Conservation (phyloP, 352 stramenopile species). For the Globisporangium emineosum region DNA sequence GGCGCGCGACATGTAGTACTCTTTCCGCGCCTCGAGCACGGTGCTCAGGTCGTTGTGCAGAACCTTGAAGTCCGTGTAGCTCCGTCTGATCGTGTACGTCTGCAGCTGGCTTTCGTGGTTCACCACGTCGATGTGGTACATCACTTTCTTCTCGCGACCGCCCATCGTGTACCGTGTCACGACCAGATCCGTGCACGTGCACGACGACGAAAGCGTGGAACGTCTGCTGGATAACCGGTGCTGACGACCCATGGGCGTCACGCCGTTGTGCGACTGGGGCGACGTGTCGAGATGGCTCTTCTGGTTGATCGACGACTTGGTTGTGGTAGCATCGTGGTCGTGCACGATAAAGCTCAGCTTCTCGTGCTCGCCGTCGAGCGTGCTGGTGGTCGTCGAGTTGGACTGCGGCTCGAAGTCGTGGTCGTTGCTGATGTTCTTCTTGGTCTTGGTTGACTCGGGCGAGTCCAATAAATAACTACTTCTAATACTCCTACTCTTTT, state of each 20-base stretch:
- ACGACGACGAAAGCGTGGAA: constrained; percentile 39
- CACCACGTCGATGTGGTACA: constrained; percentile 88
- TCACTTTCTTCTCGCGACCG: constrained; percentile 72
- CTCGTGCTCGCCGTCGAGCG: constrained; percentile 24
- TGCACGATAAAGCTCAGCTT: constrained; percentile 16
- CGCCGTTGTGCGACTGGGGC: constrained; percentile 8
- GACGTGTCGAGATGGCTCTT: constrained; percentile 9
- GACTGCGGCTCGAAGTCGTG: constrained; percentile 7
- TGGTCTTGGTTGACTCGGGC: constrained; percentile 1
- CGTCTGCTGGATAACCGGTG: constrained; percentile 30
- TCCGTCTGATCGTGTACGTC: constrained; percentile 85
- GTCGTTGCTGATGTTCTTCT: neutral
- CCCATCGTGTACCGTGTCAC: constrained; percentile 69
- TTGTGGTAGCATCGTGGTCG: neutral
- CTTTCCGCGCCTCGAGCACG: constrained; percentile 56
- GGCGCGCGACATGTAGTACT: constrained; percentile 37
- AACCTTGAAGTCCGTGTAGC: constrained; percentile 82
- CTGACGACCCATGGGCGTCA: neutral
- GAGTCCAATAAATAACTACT: constrained; percentile 24
- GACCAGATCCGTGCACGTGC: constrained; percentile 50
- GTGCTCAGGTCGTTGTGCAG: constrained; percentile 67
- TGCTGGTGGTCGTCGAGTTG: constrained; percentile 10
- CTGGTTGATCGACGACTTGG: constrained; percentile 9
- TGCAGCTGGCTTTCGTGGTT: constrained; percentile 64
- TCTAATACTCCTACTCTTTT: constrained; percentile 16